phyloP scores from a whole-genome alignment of 805 yeast species.

The Metschnikowia borealis region DNA sequence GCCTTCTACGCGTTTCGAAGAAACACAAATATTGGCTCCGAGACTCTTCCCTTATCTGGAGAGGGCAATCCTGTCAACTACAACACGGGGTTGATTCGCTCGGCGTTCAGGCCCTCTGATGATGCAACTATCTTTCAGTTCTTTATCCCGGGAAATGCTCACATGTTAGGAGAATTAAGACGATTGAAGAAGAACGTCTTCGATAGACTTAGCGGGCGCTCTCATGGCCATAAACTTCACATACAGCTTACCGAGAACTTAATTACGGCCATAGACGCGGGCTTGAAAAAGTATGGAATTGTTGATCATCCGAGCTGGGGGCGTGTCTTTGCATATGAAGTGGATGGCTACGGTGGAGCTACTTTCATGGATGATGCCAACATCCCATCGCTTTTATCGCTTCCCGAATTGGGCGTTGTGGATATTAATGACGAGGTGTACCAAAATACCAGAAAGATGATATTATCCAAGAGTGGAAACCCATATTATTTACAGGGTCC shows the following conservation, averaged over 20 bases:
- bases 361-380: constrained; percentile 89
- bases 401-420: constrained; percentile 75
- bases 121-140: constrained; percentile 79
- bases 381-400: constrained; percentile 72
- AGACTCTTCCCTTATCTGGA: constrained; percentile 75
- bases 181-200: constrained; percentile 26
- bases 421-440: constrained; percentile 52
- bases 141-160: constrained; percentile 84
- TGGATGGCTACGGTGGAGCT: constrained; percentile 79
- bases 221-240: constrained; percentile 8
- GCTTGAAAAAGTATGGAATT: constrained; percentile 61
- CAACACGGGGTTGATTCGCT: constrained; percentile 67
- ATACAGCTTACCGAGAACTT: constrained; percentile 27
- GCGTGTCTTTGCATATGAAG: constrained; percentile 79
- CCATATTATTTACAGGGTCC: constrained; percentile 71
- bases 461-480: constrained; percentile 63
- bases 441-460: constrained; percentile 76
- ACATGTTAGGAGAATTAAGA: constrained; percentile 60
- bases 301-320: constrained; percentile 69
- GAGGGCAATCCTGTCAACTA: constrained; percentile 78
- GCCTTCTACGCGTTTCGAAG: constrained; percentile 68
- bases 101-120: constrained; percentile 86
- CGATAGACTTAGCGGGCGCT: constrained; percentile 14
- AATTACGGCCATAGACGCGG: constrained; percentile 44
- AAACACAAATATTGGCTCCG: constrained; percentile 70